These are phyloP conservation scores for Eragrostis nindensis DNA, from an alignment of 176 grass and related monocot species.

Conservation along the genomic window DNA sequence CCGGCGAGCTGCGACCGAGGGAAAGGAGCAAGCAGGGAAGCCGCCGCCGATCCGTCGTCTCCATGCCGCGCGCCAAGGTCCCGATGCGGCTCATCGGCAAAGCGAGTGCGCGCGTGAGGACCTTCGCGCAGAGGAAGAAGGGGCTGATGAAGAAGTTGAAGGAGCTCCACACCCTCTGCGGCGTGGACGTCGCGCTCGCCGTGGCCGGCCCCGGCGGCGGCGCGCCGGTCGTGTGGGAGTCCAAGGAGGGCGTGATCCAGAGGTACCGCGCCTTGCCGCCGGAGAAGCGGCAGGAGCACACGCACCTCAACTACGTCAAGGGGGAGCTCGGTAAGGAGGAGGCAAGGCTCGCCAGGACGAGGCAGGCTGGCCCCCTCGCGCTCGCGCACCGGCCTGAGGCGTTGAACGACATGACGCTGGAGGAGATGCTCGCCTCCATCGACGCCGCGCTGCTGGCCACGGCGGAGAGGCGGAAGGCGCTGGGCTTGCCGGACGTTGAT, in stretches of 20 bases:
- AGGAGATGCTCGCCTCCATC: slow-evolving; percentile 34
- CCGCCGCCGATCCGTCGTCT: too few relatives aligned
- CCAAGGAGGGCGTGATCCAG: slow-evolving; percentile 25
- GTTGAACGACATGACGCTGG: background rate
- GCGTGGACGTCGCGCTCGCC: slow-evolving; percentile 29
- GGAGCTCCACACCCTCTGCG: slow-evolving; percentile 35
- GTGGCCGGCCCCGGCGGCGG: slow-evolving; percentile 11
- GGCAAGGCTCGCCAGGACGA: slow-evolving; percentile 27
- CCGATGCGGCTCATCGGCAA: slow-evolving; percentile 9
- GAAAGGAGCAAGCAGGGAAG: too few relatives aligned
- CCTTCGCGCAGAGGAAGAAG: background rate
- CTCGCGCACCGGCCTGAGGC: background rate
- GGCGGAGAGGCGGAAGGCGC: slow-evolving; percentile 2
- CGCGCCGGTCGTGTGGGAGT: slow-evolving; percentile 1
- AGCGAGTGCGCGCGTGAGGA: background rate
- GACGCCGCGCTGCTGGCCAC: slow-evolving; percentile 17
- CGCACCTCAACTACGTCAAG: background rate
- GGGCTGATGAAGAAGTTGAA: slow-evolving; percentile 26
- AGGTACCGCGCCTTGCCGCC: slow-evolving; percentile 34
- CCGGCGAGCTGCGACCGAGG: too few relatives aligned
- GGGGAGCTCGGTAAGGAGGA: slow-evolving; percentile 2
- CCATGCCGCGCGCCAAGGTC: slow-evolving; percentile 29
- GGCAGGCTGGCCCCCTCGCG: background rate
- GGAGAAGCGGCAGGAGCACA: slow-evolving; percentile 25
- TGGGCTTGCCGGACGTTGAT: background rate